These are phyloP conservation scores for Mycena maculata DNA, from an alignment of 768 basidiomycete genomes.

Conservation along the genomic window DNA sequence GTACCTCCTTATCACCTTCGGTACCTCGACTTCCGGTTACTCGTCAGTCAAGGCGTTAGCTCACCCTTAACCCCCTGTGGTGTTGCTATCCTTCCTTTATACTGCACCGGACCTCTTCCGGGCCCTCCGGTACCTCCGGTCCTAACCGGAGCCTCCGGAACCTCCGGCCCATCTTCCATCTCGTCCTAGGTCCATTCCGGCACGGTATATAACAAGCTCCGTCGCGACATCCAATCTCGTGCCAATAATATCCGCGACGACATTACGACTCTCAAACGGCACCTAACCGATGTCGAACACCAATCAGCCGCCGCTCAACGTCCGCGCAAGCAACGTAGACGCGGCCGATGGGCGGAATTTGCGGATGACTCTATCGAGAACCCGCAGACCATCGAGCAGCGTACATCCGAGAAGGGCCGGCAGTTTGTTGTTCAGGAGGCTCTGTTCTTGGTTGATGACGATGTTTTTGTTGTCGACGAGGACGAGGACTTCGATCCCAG, in stretches of 20 bases:
- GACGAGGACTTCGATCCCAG: too few species aligned
- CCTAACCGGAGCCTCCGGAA: too few species aligned
- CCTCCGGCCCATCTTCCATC: too few species aligned
- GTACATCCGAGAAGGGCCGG: slow-evolving; percentile 3
- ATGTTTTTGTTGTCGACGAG: background rate
- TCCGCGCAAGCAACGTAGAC: slow-evolving; percentile 11
- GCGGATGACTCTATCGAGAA: slow-evolving; percentile 1
- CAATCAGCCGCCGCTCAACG: background rate
- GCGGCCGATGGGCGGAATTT: background rate
- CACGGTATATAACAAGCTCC: too few species aligned
- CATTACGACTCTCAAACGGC: background rate
- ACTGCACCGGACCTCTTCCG: too few species aligned
- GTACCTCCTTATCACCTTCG: too few species aligned
- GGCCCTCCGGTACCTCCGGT: too few species aligned
- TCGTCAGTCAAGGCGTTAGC: too few species aligned
- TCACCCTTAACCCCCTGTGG: too few species aligned
- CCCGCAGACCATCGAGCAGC: slow-evolving; percentile 1
- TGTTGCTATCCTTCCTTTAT: too few species aligned
- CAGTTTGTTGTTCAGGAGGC: background rate
- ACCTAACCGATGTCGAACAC: background rate
- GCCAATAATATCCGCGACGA: slow-evolving; percentile 6
- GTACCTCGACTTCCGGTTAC: too few species aligned
- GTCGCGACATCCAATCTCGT: background rate
- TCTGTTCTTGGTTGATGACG: slow-evolving; percentile 12
- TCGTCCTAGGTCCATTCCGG: too few species aligned